Evolutionary conservation across 164 flowering plant genomes (phyloP), one percentile per base, ranked within the genome.

Genomic region (Nymphaea colorata): DNA sequence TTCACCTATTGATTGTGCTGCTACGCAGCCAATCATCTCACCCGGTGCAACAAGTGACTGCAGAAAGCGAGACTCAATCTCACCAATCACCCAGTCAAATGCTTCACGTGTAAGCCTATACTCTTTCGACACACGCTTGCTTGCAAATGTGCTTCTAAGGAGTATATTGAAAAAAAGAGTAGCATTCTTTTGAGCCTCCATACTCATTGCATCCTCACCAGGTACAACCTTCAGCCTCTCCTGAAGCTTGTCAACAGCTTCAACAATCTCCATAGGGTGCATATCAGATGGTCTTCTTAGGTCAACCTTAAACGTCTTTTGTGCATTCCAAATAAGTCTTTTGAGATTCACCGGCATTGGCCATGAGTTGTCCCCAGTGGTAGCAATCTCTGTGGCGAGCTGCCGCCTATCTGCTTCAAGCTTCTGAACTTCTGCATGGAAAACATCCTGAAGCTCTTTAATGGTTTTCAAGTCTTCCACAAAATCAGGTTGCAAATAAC

Each of bases 21-120:
- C 99, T 76, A 92, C 98, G 82, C 99, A 95, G 16, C 99, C 99
- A 74, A 95, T 95, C 99, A 95, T 95, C 80, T 95, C 99, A 12
- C 99, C 99, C 18, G 98, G 88, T 10, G 99, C 99, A 4, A 92
- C 99, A 66, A 95, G 76, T 61, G 99, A 95, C 71, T 92, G 99
- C 59, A 90, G 75, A 75, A 95, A 95, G 10, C 99, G 84, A 63
- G 99, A 87, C 66, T 95, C 99, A 47, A 95, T 88, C 77, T 95
- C 99, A 72, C 99, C 99, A 72, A 91, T 82, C 66, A 94, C 98
- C 99, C 99, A 94, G 41, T 91, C 99, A 75, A 94, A 94, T 69
- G 99, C 98, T 79, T 90, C 98, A 12, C 89, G 86, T 42, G 90
- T 88, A 42, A 94, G 92, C 74, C 91, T 84, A 75, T 90, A 90